Percentiles rank a stretch among this genome's conserved stretches.
Evolutionary conservation across 495 filamentous ascomycete species (phyloP).

Genomic region (Tuber borchii): DNA sequence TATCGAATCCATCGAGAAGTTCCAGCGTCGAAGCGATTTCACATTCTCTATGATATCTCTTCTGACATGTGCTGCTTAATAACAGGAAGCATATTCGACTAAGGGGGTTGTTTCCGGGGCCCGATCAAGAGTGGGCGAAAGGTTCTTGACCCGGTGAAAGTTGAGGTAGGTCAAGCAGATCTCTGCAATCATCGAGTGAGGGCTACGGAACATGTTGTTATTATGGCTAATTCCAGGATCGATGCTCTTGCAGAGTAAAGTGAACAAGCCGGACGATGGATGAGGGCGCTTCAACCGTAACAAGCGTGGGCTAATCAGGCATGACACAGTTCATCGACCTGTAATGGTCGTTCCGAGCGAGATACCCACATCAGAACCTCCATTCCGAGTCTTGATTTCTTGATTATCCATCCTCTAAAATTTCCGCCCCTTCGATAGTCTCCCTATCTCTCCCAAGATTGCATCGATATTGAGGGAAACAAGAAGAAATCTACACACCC

Average conservation of each 20-base stretch:
- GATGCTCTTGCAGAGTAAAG: neutral
- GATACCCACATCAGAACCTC: constrained; percentile 3
- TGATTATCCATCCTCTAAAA: neutral
- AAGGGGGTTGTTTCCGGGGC: neutral
- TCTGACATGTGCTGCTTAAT: neutral
- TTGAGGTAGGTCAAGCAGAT: constrained; percentile 4
- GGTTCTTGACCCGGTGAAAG: constrained; percentile 2
- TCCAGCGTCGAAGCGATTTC: neutral
- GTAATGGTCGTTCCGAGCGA: neutral
- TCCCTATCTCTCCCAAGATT: neutral
- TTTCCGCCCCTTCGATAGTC: neutral
- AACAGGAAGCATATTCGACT: constrained; percentile 3
- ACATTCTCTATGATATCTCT: neutral
- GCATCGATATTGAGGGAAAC: constrained; percentile 1
- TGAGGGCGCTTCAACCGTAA: constrained; percentile 2
- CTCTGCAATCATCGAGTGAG: neutral
- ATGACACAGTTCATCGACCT: neutral
- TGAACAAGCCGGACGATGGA: neutral
- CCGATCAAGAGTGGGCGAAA: constrained; percentile 5
- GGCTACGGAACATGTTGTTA: neutral
- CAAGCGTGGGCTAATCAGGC: neutral
- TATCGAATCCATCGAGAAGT: neutral
- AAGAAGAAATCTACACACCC: neutral
- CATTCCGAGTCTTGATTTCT: neutral
- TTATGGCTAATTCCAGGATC: neutral